These are phyloP conservation scores for Heritiera fomes DNA, from an alignment of 345 rosid genomes.

Conservation along the genomic window DNA sequence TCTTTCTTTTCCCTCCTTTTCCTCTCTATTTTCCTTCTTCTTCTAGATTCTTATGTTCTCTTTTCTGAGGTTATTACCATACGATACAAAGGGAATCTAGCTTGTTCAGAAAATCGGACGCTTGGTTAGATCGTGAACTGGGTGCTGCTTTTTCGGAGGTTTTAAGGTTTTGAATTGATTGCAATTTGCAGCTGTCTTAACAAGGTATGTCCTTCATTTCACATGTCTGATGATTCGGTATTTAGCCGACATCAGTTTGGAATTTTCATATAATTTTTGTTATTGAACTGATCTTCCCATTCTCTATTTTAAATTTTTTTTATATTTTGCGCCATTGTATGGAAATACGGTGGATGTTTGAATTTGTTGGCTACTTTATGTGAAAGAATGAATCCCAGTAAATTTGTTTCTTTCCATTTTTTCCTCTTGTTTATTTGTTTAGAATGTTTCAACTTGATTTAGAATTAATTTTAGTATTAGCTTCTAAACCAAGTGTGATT, in stretches of 20 bases:
- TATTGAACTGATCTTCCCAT: not conserved
- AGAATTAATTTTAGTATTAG: no score
- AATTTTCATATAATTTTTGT: not conserved
- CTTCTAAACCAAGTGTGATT: not conserved
- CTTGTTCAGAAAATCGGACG: not conserved
- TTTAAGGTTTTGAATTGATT: not conserved
- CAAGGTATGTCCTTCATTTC: conserved; percentile 10
- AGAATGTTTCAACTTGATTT: no score
- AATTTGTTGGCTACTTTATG: no score
- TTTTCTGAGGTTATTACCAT: not conserved
- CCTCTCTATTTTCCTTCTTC: not conserved
- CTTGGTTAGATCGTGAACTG: conserved; percentile 13
- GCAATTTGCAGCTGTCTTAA: not conserved
- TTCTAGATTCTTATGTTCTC: not conserved
- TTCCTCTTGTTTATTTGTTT: no score
- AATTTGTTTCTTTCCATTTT: no score
- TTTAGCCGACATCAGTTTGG: not conserved
- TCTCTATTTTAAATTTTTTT: not conserved
- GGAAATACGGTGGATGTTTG: not conserved
- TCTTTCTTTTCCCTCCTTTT: not conserved
- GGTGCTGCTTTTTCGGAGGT: not conserved
- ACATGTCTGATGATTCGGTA: not conserved
- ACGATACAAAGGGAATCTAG: not conserved
- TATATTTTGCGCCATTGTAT: not conserved
- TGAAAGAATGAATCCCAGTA: no score